Percentiles rank a stretch among this genome's conserved stretches.
Evolutionary conservation across 2,329 filamentous ascomycete genomes (phyloP).

Genomic region (Fusarium papillatum): DNA sequence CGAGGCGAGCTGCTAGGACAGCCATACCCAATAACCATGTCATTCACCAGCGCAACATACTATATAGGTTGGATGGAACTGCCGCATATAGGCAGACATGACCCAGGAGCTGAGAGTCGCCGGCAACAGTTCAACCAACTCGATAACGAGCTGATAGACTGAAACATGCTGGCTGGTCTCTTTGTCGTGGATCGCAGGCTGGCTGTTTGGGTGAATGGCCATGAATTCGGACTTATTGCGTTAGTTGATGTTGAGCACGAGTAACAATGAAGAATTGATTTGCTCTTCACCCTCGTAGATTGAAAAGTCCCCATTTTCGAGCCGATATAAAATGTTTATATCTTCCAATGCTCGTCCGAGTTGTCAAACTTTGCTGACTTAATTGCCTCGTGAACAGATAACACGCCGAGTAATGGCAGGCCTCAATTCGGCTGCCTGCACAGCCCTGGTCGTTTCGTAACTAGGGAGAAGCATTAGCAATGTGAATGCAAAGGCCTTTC

Average conservation of each 20-base stretch:
- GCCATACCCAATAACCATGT: not conserved
- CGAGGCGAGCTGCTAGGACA: not conserved
- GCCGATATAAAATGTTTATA: constrained; percentile 18
- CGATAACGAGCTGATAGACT: constrained; percentile 18
- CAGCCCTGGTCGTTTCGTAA: not conserved
- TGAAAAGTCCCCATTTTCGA: not conserved
- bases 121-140: constrained; percentile 38
- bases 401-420: not conserved
- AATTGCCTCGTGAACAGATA: not conserved
- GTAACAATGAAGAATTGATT: not conserved
- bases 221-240: constrained; percentile 33
- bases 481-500: not conserved
- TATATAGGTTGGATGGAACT: constrained; percentile 22
- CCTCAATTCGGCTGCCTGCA: constrained; percentile 24
- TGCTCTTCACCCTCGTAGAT: not conserved
- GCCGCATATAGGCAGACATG: constrained; percentile 38
- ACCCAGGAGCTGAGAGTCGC: constrained; percentile 39
- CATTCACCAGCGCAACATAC: constrained; percentile 30
- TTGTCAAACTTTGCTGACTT: not conserved
- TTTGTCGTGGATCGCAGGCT: constrained; percentile 12
- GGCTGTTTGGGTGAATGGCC: constrained; percentile 17
- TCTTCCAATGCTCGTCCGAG: not conserved
- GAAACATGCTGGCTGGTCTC: constrained; percentile 24
- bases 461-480: not conserved
- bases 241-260: not conserved